Evolutionary conservation across 2,329 filamentous ascomycete genomes (phyloP), one percentile per base, ranked within the genome.

Genomic region (Keithomyces neogunnii): DNA sequence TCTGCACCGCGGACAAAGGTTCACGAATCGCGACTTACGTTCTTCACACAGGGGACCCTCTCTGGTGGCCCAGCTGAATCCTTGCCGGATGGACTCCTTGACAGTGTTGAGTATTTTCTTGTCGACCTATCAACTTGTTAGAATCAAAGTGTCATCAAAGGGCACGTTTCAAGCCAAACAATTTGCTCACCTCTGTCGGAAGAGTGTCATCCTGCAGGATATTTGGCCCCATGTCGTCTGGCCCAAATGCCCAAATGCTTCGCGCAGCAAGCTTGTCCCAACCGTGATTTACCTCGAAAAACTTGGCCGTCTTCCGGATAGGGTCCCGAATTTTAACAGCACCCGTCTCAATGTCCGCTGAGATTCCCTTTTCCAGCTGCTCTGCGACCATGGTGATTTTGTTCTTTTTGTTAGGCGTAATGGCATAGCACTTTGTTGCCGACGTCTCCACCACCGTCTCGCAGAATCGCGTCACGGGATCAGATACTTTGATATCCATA

Each of bases 381-480:
- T 99, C 93, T 3, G 93, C 93, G 52, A 97, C 88, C 89, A 99
- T 96, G 36, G 93, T 97, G 62, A 99, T 87, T 69, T 95, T 96
- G 74, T 99, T 99, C 75, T 96, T 96, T 73, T 99, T 99, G 74
- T 99, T 99, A 2, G 93, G 93, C 2, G 93, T 97, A 60, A 96
- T 84, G 28, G 93, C 92, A 67, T 96, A 99, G 72, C 93, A 99
- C 71, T 96, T 96, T 53, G 95, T 96, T 26, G 91, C 91, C 19
- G 90, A 96, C 59, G 93, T 95, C 68, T 99, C 93, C 38, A 96
- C 90, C 30, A 96, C 92, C 0, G 93, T 99, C 72, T 99, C 93
- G 70, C 90, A 96, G 76, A 99, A 99, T 46, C 93, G 81, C 13
- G 93, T 97, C 43, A 99, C 92, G 1, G 93, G 93, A 65, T 99